Percentiles rank a stretch among this genome's conserved stretches.
phyloP scores from a whole-genome alignment of 192 early-diverging fungal genomes.

The Neocallimastix lanati region DNA sequence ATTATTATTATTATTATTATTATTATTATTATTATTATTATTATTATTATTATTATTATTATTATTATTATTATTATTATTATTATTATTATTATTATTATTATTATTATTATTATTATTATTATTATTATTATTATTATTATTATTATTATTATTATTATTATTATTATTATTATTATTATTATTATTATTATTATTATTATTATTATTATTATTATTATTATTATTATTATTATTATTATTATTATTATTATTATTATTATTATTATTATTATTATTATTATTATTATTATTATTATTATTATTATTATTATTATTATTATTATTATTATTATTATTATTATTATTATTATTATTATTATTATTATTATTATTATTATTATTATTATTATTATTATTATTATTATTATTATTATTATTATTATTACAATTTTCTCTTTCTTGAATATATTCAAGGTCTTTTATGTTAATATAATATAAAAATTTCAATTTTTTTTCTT shows the following conservation, averaged over 20 bases:
- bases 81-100: no score
- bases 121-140: no score
- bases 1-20: no score
- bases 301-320: neutral
- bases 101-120: neutral
- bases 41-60: no score
- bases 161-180: neutral
- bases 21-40: no score
- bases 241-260: neutral
- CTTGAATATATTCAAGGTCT: neutral
- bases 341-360: neutral
- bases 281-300: neutral
- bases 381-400: neutral
- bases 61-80: no score
- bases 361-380: neutral
- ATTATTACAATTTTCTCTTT: neutral
- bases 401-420: no score
- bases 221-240: neutral
- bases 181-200: no score
- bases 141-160: no score
- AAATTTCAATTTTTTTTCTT: neutral
- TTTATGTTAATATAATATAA: neutral
- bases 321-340: neutral
- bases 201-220: neutral
- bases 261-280: neutral